Conservation (phyloP, 345 rosid species). For the Boechera retrofracta region DNA sequence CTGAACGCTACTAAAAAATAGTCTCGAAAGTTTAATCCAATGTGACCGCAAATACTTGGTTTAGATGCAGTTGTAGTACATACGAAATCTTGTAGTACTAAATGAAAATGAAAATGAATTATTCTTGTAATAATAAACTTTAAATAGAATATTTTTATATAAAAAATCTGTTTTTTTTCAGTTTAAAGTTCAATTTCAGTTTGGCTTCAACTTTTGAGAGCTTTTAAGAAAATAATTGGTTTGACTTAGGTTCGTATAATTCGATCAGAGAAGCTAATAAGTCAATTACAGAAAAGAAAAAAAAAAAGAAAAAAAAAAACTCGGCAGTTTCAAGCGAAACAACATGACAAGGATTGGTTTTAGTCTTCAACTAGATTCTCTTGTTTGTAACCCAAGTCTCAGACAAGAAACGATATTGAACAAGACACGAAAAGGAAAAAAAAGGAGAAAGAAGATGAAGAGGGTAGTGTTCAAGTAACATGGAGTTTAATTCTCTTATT, state of each 20-base stretch:
- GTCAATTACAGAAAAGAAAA: not conserved
- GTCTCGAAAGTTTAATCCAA: too few species aligned
- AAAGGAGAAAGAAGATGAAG: not conserved
- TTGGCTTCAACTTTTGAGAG: not conserved
- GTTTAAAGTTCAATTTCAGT: not conserved
- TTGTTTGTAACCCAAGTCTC: constrained; percentile 28
- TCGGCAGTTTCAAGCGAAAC: not conserved
- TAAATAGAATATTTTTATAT: too few species aligned
- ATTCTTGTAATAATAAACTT: too few species aligned
- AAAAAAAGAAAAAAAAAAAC: not conserved
- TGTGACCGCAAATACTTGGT: too few species aligned
- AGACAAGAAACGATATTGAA: constrained; percentile 11
- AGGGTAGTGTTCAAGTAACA: constrained; percentile 19
- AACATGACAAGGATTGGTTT: constrained; percentile 1
- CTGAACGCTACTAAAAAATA: too few species aligned
- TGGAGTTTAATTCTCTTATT: constrained; percentile 47
- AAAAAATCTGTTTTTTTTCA: too few species aligned
- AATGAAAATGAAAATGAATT: too few species aligned
- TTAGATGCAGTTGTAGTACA: too few species aligned
- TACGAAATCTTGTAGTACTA: too few species aligned
- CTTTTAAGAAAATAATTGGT: not conserved
- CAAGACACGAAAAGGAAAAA: constrained; percentile 9
- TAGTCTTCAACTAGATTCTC: constrained; percentile 13
- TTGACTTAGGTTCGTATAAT: not conserved
- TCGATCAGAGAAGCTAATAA: not conserved